Percentiles rank a stretch among this genome's conserved stretches.
Evolutionary conservation across 805 yeast genomes (phyloP).

Genomic region (Saccharomycodes ludwigii): DNA sequence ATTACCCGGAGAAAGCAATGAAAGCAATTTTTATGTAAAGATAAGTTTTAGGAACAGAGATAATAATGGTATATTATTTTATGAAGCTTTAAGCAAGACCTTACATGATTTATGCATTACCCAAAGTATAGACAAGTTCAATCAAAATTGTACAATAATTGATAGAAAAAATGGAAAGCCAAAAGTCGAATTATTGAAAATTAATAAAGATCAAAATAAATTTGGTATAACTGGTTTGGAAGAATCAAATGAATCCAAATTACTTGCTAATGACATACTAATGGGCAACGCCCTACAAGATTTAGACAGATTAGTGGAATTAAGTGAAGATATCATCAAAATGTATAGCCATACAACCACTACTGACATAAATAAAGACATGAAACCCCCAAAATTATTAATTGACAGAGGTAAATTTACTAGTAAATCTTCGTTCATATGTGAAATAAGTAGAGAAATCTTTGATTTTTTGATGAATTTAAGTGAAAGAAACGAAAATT

Average conservation of each 20-base stretch:
- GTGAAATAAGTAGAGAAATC: constrained; percentile 68
- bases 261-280: constrained; percentile 46
- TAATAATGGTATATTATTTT: constrained; percentile 39
- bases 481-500: constrained; percentile 28
- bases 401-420: constrained; percentile 25
- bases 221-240: constrained; percentile 69
- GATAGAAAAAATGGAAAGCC: constrained; percentile 4
- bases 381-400: constrained; percentile 13
- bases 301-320: constrained; percentile 60
- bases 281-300: constrained; percentile 64
- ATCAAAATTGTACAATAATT: constrained; percentile 6
- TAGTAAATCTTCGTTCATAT: constrained; percentile 32
- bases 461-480: constrained; percentile 49
- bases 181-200: constrained; percentile 6
- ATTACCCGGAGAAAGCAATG: too few relatives aligned
- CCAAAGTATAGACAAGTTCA: constrained; percentile 7
- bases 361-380: constrained; percentile 9
- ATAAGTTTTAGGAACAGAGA: constrained; percentile 74
- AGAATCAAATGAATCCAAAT: constrained; percentile 37
- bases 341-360: constrained; percentile 28
- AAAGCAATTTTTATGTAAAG: too few relatives aligned
- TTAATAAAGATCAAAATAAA: constrained; percentile 28
- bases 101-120: constrained; percentile 37
- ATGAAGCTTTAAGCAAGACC: constrained; percentile 30
- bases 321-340: constrained; percentile 59